A percentile compares a stretch with the other conserved stretches of the same genome.
phyloP scores from a whole-genome alignment of 2,329 filamentous ascomycete species.

The Coniochaeta prunicola region DNA sequence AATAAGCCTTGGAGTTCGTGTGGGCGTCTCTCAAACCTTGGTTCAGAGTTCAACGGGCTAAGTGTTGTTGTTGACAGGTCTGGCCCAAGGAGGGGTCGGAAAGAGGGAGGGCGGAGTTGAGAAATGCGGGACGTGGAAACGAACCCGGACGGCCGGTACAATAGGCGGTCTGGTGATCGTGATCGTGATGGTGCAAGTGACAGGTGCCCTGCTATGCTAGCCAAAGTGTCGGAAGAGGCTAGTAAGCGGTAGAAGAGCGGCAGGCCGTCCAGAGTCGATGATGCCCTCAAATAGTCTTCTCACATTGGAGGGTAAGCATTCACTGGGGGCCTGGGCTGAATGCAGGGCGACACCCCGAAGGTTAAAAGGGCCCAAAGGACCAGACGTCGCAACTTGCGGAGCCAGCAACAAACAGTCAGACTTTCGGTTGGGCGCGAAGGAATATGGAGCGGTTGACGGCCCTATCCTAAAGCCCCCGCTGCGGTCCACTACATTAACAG shows the following conservation, averaged over 20 bases:
- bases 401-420: neutral
- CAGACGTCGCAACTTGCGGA: neutral
- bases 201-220: neutral
- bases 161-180: neutral
- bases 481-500: neutral
- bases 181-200: neutral
- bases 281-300: neutral
- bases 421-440: neutral
- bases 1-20: neutral
- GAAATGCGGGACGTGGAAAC: neutral
- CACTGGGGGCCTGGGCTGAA: neutral
- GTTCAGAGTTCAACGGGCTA: neutral
- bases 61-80: neutral
- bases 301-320: neutral
- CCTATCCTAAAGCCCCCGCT: neutral
- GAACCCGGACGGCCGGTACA: neutral
- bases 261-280: neutral
- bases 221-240: neutral
- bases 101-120: neutral
- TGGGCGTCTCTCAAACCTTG: neutral
- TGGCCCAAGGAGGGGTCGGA: neutral
- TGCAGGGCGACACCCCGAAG: neutral
- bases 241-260: neutral
- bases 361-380: neutral
- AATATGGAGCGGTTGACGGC: constrained; percentile 1